These are phyloP conservation scores for Neurospora sp. DNA, from an alignment of 495 filamentous ascomycete species.

Conservation along the genomic window DNA sequence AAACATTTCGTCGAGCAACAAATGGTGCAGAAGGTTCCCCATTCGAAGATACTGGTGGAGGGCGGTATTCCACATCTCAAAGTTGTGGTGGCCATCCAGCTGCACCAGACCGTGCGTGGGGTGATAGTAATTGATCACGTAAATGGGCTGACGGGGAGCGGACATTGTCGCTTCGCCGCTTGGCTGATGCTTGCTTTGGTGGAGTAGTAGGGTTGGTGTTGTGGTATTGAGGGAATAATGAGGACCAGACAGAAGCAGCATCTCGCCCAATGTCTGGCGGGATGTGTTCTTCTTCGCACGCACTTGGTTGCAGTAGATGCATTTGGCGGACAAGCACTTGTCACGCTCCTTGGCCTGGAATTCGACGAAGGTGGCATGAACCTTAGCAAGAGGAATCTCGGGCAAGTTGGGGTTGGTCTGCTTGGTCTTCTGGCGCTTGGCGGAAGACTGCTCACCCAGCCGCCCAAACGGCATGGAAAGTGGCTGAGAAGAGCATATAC, in stretches of 20 bases:
- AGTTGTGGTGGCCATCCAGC: neutral
- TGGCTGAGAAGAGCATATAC: constrained; percentile 92
- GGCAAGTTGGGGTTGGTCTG: constrained; percentile 4
- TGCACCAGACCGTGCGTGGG: neutral
- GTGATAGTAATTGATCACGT: neutral
- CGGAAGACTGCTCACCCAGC: neutral
- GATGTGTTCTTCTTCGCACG: constrained; percentile 26
- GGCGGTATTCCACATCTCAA: neutral
- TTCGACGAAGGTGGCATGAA: constrained; percentile 24
- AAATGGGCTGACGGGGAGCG: neutral
- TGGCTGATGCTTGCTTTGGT: neutral
- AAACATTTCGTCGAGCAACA: neutral
- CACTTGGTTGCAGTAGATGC: constrained; percentile 17
- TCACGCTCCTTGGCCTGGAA: constrained; percentile 19
- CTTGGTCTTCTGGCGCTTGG: constrained; percentile 19
- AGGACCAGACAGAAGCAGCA: neutral
- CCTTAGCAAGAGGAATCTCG: constrained; percentile 17
- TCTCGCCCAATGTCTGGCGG: constrained; percentile 7
- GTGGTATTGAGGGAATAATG: neutral
- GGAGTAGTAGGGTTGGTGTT: neutral
- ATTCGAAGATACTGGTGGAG: neutral
- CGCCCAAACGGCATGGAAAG: constrained; percentile 43
- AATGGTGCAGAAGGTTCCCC: neutral
- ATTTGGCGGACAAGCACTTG: constrained; percentile 17
- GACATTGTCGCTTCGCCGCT: neutral